Conservation (phyloP, 768 basidiomycete species). For the Floccularia luteovirens region DNA sequence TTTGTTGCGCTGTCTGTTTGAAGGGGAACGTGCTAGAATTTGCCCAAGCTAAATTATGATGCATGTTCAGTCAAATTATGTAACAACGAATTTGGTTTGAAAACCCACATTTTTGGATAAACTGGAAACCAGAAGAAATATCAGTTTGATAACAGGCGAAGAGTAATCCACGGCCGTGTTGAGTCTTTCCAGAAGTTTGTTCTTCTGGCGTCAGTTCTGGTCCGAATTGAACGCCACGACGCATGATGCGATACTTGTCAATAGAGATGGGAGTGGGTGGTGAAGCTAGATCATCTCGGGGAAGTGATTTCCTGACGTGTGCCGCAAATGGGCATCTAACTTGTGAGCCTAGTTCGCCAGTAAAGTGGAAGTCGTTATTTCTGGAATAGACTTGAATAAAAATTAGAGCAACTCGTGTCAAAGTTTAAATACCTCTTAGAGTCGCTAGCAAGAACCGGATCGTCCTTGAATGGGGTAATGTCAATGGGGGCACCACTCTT, state of each 20-base stretch:
- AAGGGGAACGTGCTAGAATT: slow-evolving; percentile 28
- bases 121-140: slow-evolving; percentile 31
- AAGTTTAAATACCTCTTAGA: slow-evolving; percentile 17
- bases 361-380: slow-evolving; percentile 37
- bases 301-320: slow-evolving; percentile 38
- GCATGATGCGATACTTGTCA: slow-evolving; percentile 30
- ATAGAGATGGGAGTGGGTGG: slow-evolving; percentile 10
- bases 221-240: slow-evolving; percentile 44
- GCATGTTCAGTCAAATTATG: background rate
- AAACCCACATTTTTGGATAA: slow-evolving; percentile 29
- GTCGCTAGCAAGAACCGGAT: slow-evolving; percentile 26
- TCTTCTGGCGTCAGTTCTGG: slow-evolving; percentile 39
- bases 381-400: slow-evolving; percentile 11
- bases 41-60: slow-evolving; percentile 23
- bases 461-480: slow-evolving; percentile 32
- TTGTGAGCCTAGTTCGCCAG: slow-evolving; percentile 22
- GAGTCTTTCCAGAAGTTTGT: slow-evolving; percentile 23
- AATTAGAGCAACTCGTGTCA: slow-evolving; percentile 7
- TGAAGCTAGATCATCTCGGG: slow-evolving; percentile 33
- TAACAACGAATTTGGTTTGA: background rate
- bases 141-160: slow-evolving; percentile 36
- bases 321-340: slow-evolving; percentile 40
- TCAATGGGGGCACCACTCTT: slow-evolving; percentile 50
- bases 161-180: slow-evolving; percentile 37
- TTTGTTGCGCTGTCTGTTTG: slow-evolving; percentile 9